Evolutionary conservation across 2,329 filamentous ascomycete genomes (phyloP).

Genomic region (Calonectria ilicicola): DNA sequence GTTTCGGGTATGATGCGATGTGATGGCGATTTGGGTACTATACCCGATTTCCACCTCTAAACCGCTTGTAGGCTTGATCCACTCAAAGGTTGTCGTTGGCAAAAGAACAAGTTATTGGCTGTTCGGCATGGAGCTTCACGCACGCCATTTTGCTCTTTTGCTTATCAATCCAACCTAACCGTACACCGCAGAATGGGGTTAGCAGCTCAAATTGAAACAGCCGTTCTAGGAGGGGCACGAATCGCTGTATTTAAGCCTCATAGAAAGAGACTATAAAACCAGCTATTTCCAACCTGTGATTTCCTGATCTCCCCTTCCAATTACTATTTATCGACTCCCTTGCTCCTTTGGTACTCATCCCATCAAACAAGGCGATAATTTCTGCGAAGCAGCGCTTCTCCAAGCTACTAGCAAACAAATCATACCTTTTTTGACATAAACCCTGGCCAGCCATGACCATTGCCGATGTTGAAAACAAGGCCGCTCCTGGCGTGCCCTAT

Average conservation of each 20-base stretch:
- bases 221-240: background rate
- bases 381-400: background rate
- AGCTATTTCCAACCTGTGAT: background rate
- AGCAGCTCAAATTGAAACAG: background rate
- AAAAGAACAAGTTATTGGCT: background rate
- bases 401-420: background rate
- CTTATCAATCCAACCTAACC: conserved; percentile 16
- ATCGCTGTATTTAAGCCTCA: background rate
- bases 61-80: background rate
- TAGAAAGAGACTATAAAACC: background rate
- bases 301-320: background rate
- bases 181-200: conserved; percentile 4
- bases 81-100: background rate
- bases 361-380: background rate
- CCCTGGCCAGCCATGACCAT: conserved; percentile 27
- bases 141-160: conserved; percentile 15
- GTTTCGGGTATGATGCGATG: too few species aligned
- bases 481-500: conserved; percentile 60
- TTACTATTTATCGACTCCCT: background rate
- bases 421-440: background rate
- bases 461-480: conserved; percentile 47
- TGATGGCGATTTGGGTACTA: background rate
- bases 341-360: background rate
- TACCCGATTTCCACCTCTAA: background rate
- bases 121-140: background rate